Conservation (phyloP, 2,329 filamentous ascomycete genomes). For the Calonectria honghensis region DNA sequence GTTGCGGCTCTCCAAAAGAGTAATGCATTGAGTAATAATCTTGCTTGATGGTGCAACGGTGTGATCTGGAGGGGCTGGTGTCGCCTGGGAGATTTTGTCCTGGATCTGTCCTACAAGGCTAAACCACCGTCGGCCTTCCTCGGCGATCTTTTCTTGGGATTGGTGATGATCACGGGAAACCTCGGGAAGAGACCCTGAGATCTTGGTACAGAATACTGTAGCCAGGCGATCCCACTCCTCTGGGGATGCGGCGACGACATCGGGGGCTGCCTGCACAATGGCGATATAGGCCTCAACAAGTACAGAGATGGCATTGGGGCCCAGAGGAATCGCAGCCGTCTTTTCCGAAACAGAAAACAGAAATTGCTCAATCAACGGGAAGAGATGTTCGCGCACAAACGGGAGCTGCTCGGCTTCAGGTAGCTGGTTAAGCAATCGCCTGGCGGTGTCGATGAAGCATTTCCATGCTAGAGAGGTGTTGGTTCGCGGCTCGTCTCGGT, state of each 20-base stretch:
- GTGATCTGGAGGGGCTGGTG: conserved; percentile 54
- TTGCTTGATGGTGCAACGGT: conserved; percentile 55
- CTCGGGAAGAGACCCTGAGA: conserved; percentile 86
- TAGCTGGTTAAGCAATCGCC: conserved; percentile 70
- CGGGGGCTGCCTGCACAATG: conserved; percentile 63
- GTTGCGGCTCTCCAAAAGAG: conserved; percentile 69
- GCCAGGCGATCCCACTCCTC: conserved; percentile 79
- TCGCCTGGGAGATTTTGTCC: conserved; percentile 53
- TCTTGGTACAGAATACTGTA: conserved; percentile 76
- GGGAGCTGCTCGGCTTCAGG: conserved; percentile 66
- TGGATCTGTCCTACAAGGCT: conserved; percentile 71
- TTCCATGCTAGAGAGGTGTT: conserved; percentile 83
- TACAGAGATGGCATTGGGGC: conserved; percentile 60
- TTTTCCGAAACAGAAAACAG: conserved; percentile 67
- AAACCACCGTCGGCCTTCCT: conserved; percentile 82
- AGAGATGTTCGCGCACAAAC: conserved; percentile 70
- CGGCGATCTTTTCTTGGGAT: conserved; percentile 82
- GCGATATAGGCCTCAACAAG: conserved; percentile 70
- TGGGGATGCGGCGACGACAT: conserved; percentile 69
- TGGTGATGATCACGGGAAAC: conserved; percentile 84
- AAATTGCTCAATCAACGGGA: conserved; percentile 74
- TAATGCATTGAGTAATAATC: conserved; percentile 60
- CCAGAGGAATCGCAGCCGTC: conserved; percentile 57
- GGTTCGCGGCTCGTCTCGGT: conserved; percentile 82
- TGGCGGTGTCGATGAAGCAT: conserved; percentile 80